Evolutionary conservation across 2,329 filamentous ascomycete genomes (phyloP).

Genomic region (Botrytis hyacinthi): DNA sequence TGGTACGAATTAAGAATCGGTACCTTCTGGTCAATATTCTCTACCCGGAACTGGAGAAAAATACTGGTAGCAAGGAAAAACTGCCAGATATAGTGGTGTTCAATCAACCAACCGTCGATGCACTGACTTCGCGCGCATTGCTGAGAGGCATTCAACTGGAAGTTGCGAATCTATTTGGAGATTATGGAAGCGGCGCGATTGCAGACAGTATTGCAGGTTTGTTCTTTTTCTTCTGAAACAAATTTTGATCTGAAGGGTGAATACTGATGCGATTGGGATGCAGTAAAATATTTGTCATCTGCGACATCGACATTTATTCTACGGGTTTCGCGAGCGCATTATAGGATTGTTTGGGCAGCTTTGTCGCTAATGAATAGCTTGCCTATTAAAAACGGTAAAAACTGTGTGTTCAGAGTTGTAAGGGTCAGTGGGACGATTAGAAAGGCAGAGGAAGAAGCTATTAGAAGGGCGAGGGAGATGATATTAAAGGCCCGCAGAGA

Average conservation of each 20-base stretch:
- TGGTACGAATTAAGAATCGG: slow-evolving; percentile 96
- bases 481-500: slow-evolving; percentile 64
- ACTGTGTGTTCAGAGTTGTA: slow-evolving; percentile 80
- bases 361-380: slow-evolving; percentile 76
- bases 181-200: slow-evolving; percentile 78
- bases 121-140: slow-evolving; percentile 64
- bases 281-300: slow-evolving; percentile 88
- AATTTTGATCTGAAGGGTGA: not conserved
- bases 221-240: slow-evolving; percentile 22
- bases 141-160: slow-evolving; percentile 68
- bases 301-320: slow-evolving; percentile 96
- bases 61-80: slow-evolving; percentile 38
- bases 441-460: slow-evolving; percentile 87
- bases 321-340: slow-evolving; percentile 76
- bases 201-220: slow-evolving; percentile 67
- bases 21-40: slow-evolving; percentile 95
- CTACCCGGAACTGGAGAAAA: slow-evolving; percentile 60
- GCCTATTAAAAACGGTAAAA: slow-evolving; percentile 53
- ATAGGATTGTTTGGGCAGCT: slow-evolving; percentile 85
- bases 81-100: slow-evolving; percentile 65
- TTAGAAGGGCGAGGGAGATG: slow-evolving; percentile 70
- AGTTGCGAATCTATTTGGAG: slow-evolving; percentile 75
- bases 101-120: slow-evolving; percentile 73
- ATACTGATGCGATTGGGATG: slow-evolving; percentile 13
- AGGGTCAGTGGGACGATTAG: slow-evolving; percentile 89